Evolutionary conservation across 192 early-diverging fungal genomes (phyloP), one percentile per base, ranked within the genome.

Genomic region (Umbelopsis sp.): DNA sequence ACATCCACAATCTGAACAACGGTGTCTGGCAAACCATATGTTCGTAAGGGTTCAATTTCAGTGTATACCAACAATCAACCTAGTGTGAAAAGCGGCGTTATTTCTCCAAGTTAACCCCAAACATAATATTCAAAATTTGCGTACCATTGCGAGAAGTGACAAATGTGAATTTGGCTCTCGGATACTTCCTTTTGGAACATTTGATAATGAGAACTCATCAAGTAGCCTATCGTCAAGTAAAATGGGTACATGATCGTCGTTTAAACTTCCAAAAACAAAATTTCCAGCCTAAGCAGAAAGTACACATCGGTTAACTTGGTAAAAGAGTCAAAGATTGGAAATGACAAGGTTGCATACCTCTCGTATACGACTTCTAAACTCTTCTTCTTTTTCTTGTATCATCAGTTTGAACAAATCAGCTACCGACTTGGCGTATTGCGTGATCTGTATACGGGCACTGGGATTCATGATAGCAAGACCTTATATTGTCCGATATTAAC

Each of bases 11-110:
- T 16, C 94, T 84, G 78, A 98, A 98, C 16, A 95, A 85, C 12
- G 97, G 97, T 1, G 97, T 98, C 80, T 97, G 94, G 70, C 96
- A 97, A 9, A 98, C 92, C 74, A 98, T 85, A 72, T 94, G 93
- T 48, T 94, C 93, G 75, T 97, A 98, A 16, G 97, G 95, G 65
- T 94, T 93, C 77, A 94, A 89, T 20, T 79, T 72, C 72, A 96
- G 85, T 7, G 78, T 80, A 78, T 93, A 85, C 97, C 97, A 99
- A 72, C 95, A 97, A 70, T 97, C 97, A 1, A 88, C 69, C 81
- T 82, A 47, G 46, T 9, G 16, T 3, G 21, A 44, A 71, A 23
- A 20, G 71, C 22, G n/a, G 45, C 4, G 9, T 73, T 48, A 49
- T 25, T 47, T 12, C 1, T 8, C 25, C 12, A 45, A 44, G 45